These are phyloP conservation scores for Brassica juncea DNA, from an alignment of 345 rosid species.

Conservation along the genomic window DNA sequence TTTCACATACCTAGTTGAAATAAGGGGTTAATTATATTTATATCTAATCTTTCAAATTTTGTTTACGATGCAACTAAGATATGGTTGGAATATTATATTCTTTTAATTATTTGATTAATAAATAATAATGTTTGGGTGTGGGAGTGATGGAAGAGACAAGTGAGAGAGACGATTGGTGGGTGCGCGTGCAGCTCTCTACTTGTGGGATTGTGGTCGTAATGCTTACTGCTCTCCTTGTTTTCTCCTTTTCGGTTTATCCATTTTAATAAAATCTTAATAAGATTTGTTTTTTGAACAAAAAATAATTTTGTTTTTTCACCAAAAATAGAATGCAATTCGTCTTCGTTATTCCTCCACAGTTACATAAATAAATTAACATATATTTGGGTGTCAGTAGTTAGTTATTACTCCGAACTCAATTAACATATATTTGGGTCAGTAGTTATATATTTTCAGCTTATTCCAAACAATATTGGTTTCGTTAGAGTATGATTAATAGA, in stretches of 20 bases:
- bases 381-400: not conserved
- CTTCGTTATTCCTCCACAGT: not conserved
- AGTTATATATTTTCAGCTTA: not conserved
- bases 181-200: conserved; percentile 67
- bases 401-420: conserved; percentile 1
- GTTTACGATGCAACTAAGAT: too few species aligned
- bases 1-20: not conserved
- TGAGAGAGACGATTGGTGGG: conserved; percentile 53
- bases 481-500: not conserved
- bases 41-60: too few species aligned
- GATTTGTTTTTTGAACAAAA: not conserved
- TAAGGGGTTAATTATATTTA: not conserved
- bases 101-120: conserved; percentile 19
- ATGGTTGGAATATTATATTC: not conserved
- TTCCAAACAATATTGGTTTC: not conserved
- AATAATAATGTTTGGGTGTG: conserved; percentile 27
- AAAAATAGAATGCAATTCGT: not conserved
- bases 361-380: not conserved
- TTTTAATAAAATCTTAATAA: conserved; percentile 5
- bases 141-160: conserved; percentile 36
- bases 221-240: conserved; percentile 24
- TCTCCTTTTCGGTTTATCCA: not conserved
- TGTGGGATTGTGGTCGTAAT: conserved; percentile 70
- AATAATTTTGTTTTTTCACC: too few species aligned
- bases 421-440: not conserved